A percentile compares a stretch with the other conserved stretches of the same genome.
Evolutionary conservation across 257 asterid species (phyloP).

Genomic region (Solanum chilense): DNA sequence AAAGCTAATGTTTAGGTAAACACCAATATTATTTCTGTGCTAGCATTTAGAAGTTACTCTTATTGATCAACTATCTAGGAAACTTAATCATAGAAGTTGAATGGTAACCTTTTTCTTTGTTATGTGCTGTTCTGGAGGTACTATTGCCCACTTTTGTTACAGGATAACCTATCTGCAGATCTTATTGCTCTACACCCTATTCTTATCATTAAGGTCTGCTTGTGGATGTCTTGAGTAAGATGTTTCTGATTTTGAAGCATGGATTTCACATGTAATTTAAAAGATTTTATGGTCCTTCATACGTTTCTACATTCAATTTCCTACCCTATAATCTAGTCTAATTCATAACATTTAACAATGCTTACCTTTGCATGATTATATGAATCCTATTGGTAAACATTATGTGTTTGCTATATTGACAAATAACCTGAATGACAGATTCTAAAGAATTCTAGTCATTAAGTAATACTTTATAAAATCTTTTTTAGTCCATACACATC

Average conservation of each 20-base stretch:
- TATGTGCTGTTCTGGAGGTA: constrained; percentile 7
- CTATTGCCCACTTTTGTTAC: constrained; percentile 22
- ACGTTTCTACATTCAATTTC: background rate
- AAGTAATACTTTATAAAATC: too few species aligned
- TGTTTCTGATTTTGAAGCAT: background rate
- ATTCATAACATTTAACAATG: too few species aligned
- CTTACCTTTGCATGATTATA: too few species aligned
- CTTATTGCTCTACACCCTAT: constrained; percentile 69
- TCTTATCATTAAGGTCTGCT: constrained; percentile 5
- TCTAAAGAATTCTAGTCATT: too few species aligned
- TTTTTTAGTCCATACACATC: too few species aligned
- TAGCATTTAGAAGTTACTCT: background rate
- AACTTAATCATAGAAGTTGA: background rate
- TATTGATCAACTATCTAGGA: background rate
- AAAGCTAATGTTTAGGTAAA: background rate
- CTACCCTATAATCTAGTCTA: too few species aligned
- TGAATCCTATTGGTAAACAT: too few species aligned
- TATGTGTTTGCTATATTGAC: too few species aligned
- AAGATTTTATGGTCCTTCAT: background rate
- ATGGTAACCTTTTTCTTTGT: background rate
- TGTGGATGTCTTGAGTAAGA: constrained; percentile 1
- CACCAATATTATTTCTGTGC: background rate
- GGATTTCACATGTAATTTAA: background rate
- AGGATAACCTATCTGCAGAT: constrained; percentile 96
- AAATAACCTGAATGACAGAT: too few species aligned